These are phyloP conservation scores for Rhodotorula mucilaginosa DNA, from an alignment of 1,284 basidiomycete genomes.

Conservation along the genomic window DNA sequence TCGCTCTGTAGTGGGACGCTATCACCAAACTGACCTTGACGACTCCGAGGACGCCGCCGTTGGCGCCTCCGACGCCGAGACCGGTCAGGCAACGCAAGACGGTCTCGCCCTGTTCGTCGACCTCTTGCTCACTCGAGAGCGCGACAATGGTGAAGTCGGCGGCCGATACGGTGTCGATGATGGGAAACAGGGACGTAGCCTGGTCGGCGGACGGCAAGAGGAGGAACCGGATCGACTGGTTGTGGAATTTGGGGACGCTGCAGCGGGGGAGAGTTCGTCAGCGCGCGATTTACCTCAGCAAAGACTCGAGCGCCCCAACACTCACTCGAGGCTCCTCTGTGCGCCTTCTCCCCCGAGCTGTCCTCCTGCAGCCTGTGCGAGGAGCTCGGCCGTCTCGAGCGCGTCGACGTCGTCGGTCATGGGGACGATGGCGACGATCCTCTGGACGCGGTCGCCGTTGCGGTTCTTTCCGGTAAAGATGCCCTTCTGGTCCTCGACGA, in stretches of 20 bases:
- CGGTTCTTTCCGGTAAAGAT: constrained; percentile 51
- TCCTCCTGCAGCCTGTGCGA: constrained; percentile 67
- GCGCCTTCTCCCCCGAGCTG: constrained; percentile 54
- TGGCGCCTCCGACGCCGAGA: constrained; percentile 56
- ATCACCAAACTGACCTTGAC: constrained; percentile 57
- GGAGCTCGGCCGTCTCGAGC: constrained; percentile 56
- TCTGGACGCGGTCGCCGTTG: constrained; percentile 50
- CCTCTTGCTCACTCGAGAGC: constrained; percentile 77
- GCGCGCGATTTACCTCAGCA: neutral
- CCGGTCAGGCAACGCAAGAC: constrained; percentile 72
- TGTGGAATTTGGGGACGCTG: constrained; percentile 39
- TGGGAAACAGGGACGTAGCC: constrained; percentile 59
- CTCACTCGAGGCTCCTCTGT: constrained; percentile 34
- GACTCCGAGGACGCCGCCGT: constrained; percentile 65
- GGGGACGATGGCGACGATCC: constrained; percentile 59
- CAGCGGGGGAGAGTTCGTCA: neutral
- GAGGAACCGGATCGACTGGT: constrained; percentile 29
- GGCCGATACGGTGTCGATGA: constrained; percentile 80
- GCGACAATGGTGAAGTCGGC: constrained; percentile 89
- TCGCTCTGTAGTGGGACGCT: constrained; percentile 36
- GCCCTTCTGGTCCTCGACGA: constrained; percentile 55
- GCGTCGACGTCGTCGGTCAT: constrained; percentile 67
- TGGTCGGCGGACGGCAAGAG: constrained; percentile 29
- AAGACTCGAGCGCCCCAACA: neutral
- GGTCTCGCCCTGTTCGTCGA: constrained; percentile 81